phyloP scores from a whole-genome alignment of 495 filamentous ascomycete genomes.

The Tuber umbilicatum region DNA sequence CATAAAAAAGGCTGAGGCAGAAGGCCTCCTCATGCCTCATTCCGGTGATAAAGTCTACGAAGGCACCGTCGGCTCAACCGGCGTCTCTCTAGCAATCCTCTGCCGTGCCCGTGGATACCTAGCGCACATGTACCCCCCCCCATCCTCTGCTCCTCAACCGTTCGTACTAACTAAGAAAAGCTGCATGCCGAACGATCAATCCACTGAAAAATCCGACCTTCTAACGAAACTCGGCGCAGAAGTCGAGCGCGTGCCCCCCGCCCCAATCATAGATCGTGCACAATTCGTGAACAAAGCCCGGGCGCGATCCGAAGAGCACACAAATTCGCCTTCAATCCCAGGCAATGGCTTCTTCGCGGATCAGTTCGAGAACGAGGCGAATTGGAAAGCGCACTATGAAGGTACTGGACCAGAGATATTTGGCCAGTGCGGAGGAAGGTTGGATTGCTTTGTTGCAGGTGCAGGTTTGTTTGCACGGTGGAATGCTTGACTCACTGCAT shows the following conservation, averaged over 20 bases:
- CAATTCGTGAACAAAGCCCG: slow-evolving; percentile 95
- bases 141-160: background rate
- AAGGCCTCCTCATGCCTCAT: slow-evolving; percentile 67
- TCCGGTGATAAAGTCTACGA: slow-evolving; percentile 93
- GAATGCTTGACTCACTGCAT: background rate
- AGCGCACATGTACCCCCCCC: slow-evolving; percentile 66
- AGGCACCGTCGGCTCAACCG: slow-evolving; percentile 89
- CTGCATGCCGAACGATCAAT: slow-evolving; percentile 93
- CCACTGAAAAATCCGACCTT: slow-evolving; percentile 77
- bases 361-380: slow-evolving; percentile 86
- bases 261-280: slow-evolving; percentile 79
- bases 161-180: slow-evolving; percentile 42
- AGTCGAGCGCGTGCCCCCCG: slow-evolving; percentile 81
- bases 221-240: slow-evolving; percentile 83
- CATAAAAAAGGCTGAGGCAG: slow-evolving; percentile 59
- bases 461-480: slow-evolving; percentile 48
- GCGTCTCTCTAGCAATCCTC: slow-evolving; percentile 85
- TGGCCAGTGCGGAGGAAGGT: slow-evolving; percentile 61
- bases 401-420: slow-evolving; percentile 87
- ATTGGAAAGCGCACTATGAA: slow-evolving; percentile 74
- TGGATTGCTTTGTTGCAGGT: slow-evolving; percentile 92
- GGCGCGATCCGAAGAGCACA: slow-evolving; percentile 66
- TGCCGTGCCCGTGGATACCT: slow-evolving; percentile 82
- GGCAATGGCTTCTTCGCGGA: slow-evolving; percentile 80
- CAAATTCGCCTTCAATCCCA: slow-evolving; percentile 46